phyloP scores from a whole-genome alignment of 2,329 filamentous ascomycete genomes.

The Myriosclerotinia scirpicola region DNA sequence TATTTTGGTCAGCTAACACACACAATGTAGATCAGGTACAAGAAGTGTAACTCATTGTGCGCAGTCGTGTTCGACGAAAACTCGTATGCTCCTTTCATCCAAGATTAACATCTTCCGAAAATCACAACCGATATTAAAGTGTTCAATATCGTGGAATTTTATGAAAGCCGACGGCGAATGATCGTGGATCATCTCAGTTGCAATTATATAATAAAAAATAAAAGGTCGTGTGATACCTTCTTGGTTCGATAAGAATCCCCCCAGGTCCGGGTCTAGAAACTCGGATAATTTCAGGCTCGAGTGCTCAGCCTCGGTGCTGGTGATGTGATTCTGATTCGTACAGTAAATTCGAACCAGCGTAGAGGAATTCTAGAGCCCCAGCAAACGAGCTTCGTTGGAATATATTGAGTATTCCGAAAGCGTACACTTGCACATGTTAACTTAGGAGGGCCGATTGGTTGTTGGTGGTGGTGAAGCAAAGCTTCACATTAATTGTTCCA shows the following conservation, averaged over 20 bases:
- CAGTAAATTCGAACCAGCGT: not conserved
- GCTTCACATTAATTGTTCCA: not conserved
- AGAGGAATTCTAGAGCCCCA: not conserved
- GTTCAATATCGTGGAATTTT: not conserved
- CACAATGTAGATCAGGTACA: not conserved
- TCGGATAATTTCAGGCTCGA: not conserved
- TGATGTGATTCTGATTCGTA: constrained; percentile 6
- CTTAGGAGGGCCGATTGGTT: constrained; percentile 14
- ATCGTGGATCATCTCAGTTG: constrained; percentile 2
- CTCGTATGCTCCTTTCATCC: constrained; percentile 2
- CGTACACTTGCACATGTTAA: constrained; percentile 7
- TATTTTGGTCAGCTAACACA: constrained; percentile 7
- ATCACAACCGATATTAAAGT: not conserved
- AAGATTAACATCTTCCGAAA: not conserved
- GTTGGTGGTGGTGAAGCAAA: constrained; percentile 4
- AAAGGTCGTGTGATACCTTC: constrained; percentile 8
- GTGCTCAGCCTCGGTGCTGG: not conserved
- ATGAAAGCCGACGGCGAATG: not conserved
- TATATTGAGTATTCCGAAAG: not conserved
- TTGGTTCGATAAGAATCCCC: constrained; percentile 3
- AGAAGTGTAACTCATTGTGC: not conserved
- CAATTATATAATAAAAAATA: constrained; percentile 15
- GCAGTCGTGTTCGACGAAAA: not conserved
- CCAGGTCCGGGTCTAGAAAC: not conserved
- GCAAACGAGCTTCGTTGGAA: not conserved